Conservation (phyloP, 2,329 filamentous ascomycete genomes). For the Calycina marina region DNA sequence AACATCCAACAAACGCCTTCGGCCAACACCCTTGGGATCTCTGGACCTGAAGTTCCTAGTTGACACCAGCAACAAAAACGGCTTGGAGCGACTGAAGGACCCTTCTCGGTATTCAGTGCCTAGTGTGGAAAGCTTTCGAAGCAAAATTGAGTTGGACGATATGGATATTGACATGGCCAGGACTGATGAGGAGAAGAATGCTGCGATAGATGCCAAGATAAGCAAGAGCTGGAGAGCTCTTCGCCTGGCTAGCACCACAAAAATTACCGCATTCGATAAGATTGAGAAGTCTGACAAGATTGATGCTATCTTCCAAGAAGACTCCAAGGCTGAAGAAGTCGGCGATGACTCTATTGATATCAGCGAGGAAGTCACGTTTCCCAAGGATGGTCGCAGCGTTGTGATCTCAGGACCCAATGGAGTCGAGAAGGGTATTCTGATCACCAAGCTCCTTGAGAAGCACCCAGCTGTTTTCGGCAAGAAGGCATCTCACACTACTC, state of each 20-base stretch:
- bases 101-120: slow-evolving; percentile 52
- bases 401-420: slow-evolving; percentile 53
- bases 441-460: slow-evolving; percentile 46
- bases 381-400: slow-evolving; percentile 38
- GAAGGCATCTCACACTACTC: slow-evolving; percentile 40
- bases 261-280: slow-evolving; percentile 69
- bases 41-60: slow-evolving; percentile 67
- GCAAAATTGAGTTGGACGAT: slow-evolving; percentile 63
- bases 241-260: slow-evolving; percentile 60
- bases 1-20: slow-evolving; percentile 56
- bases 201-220: slow-evolving; percentile 54
- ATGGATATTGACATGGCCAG: slow-evolving; percentile 76
- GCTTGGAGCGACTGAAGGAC: slow-evolving; percentile 57
- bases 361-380: slow-evolving; percentile 24
- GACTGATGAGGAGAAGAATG: slow-evolving; percentile 41
- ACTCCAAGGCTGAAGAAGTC: slow-evolving; percentile 24
- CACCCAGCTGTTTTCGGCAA: slow-evolving; percentile 50
- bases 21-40: slow-evolving; percentile 54
- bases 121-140: slow-evolving; percentile 53
- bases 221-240: slow-evolving; percentile 88
- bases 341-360: slow-evolving; percentile 24
- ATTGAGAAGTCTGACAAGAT: slow-evolving; percentile 71
- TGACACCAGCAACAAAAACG: slow-evolving; percentile 44
- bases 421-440: slow-evolving; percentile 47
- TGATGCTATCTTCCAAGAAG: slow-evolving; percentile 38